Conservation (phyloP, 495 filamentous ascomycete genomes). For the Aspergillus cristatus region DNA sequence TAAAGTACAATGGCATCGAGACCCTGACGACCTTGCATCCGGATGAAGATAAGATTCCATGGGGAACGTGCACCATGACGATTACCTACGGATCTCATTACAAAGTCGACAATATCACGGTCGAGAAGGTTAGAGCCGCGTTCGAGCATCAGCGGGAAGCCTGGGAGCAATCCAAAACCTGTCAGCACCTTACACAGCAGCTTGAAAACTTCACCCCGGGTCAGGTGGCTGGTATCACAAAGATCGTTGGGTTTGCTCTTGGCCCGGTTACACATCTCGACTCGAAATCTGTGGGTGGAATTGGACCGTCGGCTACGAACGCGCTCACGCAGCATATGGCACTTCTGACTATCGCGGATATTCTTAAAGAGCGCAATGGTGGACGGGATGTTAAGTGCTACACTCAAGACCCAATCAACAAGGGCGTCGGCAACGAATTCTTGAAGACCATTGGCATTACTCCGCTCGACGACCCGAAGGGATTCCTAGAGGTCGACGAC, state of each 20-base stretch:
- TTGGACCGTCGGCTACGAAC: neutral
- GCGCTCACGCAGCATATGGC: conserved; percentile 15
- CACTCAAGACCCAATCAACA: conserved; percentile 24
- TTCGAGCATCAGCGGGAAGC: neutral
- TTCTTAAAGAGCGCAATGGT: conserved; percentile 1
- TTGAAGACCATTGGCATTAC: conserved; percentile 13
- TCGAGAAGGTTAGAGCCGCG: neutral
- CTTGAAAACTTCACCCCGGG: neutral
- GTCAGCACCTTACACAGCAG: neutral
- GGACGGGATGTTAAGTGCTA: conserved; percentile 12
- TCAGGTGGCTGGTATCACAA: neutral
- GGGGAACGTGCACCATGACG: neutral
- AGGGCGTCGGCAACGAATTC: conserved; percentile 9
- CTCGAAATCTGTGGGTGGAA: conserved; percentile 5
- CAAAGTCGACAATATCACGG: neutral
- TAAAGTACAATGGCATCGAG: no score
- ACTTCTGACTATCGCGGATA: conserved; percentile 9
- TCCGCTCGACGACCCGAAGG: conserved; percentile 20
- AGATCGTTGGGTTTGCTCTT: conserved; percentile 14
- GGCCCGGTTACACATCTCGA: conserved; percentile 5
- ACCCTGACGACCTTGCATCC: no score
- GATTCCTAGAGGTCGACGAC: conserved; percentile 22
- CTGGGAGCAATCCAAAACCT: neutral
- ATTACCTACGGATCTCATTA: neutral
- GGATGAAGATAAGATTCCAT: no score